Evolutionary conservation across 805 yeast species (phyloP).

Genomic region (Lachancea mirantina): DNA sequence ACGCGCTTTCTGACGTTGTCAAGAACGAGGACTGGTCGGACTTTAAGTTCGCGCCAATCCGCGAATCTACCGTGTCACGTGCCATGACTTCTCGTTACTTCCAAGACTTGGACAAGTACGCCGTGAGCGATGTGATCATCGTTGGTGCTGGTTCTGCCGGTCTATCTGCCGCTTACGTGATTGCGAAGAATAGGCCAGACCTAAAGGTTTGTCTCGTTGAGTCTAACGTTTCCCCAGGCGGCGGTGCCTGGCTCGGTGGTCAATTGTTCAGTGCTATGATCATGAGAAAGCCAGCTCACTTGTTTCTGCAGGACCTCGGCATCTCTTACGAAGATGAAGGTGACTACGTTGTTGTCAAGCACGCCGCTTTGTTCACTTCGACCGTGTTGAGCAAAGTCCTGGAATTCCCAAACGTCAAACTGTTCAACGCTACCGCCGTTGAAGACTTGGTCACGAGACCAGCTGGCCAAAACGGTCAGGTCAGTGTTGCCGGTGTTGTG

Average conservation of each 20-base stretch:
- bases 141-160: slow-evolving; percentile 79
- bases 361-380: slow-evolving; percentile 70
- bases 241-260: slow-evolving; percentile 76
- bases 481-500: slow-evolving; percentile 71
- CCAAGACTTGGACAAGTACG: slow-evolving; percentile 62
- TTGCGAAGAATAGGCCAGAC: slow-evolving; percentile 70
- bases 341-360: slow-evolving; percentile 71
- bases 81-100: slow-evolving; percentile 76
- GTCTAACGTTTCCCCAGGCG: slow-evolving; percentile 71
- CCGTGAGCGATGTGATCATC: slow-evolving; percentile 68
- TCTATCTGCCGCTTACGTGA: slow-evolving; percentile 63
- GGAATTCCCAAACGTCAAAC: slow-evolving; percentile 64
- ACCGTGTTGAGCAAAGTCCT: slow-evolving; percentile 64
- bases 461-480: slow-evolving; percentile 42
- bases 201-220: slow-evolving; percentile 67
- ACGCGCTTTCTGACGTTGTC: slow-evolving; percentile 28
- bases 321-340: slow-evolving; percentile 73
- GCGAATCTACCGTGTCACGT: slow-evolving; percentile 72
- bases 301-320: slow-evolving; percentile 55
- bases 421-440: slow-evolving; percentile 74
- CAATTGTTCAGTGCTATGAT: slow-evolving; percentile 74
- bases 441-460: slow-evolving; percentile 73
- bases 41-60: slow-evolving; percentile 62
- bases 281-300: slow-evolving; percentile 71
- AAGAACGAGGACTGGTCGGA: slow-evolving; percentile 51